phyloP scores from a whole-genome alignment of 768 basidiomycete species.

The Xerocomus spinulosus region DNA sequence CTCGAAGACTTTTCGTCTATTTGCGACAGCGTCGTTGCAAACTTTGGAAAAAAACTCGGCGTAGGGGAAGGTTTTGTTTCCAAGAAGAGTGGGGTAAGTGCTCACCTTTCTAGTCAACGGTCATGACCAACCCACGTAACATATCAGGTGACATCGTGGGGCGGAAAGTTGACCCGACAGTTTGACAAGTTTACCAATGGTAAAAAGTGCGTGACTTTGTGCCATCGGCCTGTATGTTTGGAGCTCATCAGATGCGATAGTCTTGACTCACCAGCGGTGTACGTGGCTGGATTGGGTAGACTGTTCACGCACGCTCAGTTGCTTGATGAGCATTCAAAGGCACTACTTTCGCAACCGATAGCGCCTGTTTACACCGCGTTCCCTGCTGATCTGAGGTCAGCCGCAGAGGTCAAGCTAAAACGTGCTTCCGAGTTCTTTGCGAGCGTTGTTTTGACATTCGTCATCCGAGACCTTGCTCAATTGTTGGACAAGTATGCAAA shows the following conservation, averaged over 20 bases:
- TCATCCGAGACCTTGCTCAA: slow-evolving; percentile 81
- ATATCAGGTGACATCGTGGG: slow-evolving; percentile 57
- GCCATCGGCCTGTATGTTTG: slow-evolving; percentile 4
- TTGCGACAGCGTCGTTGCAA: slow-evolving; percentile 75
- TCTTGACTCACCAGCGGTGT: slow-evolving; percentile 82
- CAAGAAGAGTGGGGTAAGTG: slow-evolving; percentile 65
- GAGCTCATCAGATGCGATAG: slow-evolving; percentile 37
- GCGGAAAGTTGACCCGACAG: slow-evolving; percentile 66
- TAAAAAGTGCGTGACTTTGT: slow-evolving; percentile 62
- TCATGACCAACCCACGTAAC: slow-evolving; percentile 9
- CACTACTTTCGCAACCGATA: slow-evolving; percentile 57
- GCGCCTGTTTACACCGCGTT: slow-evolving; percentile 74
- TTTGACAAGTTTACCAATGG: slow-evolving; percentile 84
- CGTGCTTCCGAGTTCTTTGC: slow-evolving; percentile 91
- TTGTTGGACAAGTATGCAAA: slow-evolving; percentile 91
- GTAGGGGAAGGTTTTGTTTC: slow-evolving; percentile 83
- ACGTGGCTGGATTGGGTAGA: slow-evolving; percentile 70
- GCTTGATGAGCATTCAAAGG: slow-evolving; percentile 84
- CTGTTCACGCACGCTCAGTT: slow-evolving; percentile 73
- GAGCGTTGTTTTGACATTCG: slow-evolving; percentile 82
- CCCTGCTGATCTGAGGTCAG: slow-evolving; percentile 54
- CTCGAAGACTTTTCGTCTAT: slow-evolving; percentile 77
- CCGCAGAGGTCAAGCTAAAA: slow-evolving; percentile 70
- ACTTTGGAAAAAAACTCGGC: slow-evolving; percentile 84
- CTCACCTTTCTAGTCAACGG: neutral